Conservation (phyloP, 2,329 filamentous ascomycete species). For the Atkinsonella texensis region DNA sequence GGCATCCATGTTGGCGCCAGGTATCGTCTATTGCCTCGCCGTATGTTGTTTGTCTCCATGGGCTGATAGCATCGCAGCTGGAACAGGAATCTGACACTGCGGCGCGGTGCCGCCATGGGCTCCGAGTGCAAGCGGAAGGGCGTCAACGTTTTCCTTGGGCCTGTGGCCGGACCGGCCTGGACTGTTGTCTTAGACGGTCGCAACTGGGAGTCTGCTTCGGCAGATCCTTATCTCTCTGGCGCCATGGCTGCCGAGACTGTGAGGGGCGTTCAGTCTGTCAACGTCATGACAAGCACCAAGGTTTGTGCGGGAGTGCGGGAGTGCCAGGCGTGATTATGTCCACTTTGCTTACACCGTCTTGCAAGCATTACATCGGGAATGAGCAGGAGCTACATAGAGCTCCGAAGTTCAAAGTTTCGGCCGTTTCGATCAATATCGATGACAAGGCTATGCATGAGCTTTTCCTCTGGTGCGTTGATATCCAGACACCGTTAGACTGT, state of each 20-base stretch:
- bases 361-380: constrained; percentile 54
- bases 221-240: constrained; percentile 48
- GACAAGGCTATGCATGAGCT: constrained; percentile 49
- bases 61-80: constrained; percentile 29
- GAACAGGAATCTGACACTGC: constrained; percentile 58
- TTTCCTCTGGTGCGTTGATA: constrained; percentile 55
- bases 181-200: constrained; percentile 48
- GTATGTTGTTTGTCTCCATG: background rate
- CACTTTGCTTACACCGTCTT: constrained; percentile 21
- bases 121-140: constrained; percentile 66
- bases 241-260: constrained; percentile 35
- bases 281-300: constrained; percentile 55
- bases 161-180: constrained; percentile 57
- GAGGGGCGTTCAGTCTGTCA: constrained; percentile 25
- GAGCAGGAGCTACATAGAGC: constrained; percentile 67
- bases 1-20: constrained; percentile 28
- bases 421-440: constrained; percentile 44
- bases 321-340: too few relatives aligned
- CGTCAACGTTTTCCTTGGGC: constrained; percentile 65
- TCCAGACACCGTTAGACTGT: constrained; percentile 10
- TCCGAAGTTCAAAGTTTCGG: constrained; percentile 45
- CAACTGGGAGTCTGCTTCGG: constrained; percentile 46
- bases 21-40: constrained; percentile 7
- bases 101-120: constrained; percentile 62
- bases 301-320: constrained; percentile 14